Percentiles rank a stretch among this genome's conserved stretches.
Evolutionary conservation across 345 rosid species (phyloP).

Genomic region (Eucalyptus cloeziana): DNA sequence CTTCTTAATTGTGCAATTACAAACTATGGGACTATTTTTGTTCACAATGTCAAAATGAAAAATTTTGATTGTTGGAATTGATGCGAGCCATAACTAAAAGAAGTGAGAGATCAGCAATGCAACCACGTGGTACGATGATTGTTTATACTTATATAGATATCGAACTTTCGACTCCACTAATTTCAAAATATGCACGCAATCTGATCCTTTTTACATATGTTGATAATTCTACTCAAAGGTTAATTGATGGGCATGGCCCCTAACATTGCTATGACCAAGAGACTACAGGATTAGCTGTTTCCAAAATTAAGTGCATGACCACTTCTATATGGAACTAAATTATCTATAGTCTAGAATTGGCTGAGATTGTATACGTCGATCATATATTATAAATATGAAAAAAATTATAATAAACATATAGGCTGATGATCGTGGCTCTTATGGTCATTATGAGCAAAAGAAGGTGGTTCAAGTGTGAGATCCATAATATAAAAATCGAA

Average conservation of each 20-base stretch:
- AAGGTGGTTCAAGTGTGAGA: accelerated
- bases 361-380: neutral
- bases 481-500: accelerated
- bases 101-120: neutral
- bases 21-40: neutral
- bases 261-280: neutral
- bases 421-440: accelerated
- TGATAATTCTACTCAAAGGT: neutral
- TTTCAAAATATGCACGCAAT: neutral
- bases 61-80: neutral
- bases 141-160: neutral
- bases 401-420: neutral
- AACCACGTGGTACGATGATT: accelerated
- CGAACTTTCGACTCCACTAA: neutral
- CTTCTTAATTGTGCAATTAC: neutral
- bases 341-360: neutral
- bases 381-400: neutral
- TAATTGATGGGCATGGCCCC: neutral
- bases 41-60: neutral
- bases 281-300: neutral
- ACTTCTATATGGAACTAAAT: neutral
- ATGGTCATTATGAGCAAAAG: neutral
- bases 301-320: neutral
- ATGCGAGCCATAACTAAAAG: neutral
- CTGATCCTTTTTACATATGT: neutral